Evolutionary conservation across 2,329 filamentous ascomycete species (phyloP).

Genomic region (Ophiosphaerella herpotricha): DNA sequence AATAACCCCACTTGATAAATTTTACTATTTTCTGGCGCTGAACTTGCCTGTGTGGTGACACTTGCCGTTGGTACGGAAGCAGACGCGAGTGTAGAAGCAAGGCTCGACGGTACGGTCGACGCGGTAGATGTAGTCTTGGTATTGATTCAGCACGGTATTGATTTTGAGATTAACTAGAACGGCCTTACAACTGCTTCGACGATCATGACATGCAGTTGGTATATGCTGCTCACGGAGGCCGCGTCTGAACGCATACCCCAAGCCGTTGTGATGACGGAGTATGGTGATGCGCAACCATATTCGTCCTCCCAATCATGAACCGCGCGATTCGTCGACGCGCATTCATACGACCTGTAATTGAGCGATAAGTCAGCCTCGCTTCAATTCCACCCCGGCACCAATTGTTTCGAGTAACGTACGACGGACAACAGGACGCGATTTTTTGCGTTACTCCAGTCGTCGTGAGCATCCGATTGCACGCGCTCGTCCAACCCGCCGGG

Average conservation of each 20-base stretch:
- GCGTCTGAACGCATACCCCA: background rate
- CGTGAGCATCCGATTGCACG: background rate
- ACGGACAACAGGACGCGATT: background rate
- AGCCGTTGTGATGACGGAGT: background rate
- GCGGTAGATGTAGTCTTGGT: too few species aligned
- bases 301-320: constrained; percentile 3
- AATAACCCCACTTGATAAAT: too few species aligned
- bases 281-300: background rate
- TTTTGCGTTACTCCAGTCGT: background rate
- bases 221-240: constrained; percentile 3
- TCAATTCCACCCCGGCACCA: too few species aligned
- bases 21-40: too few species aligned
- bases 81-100: too few species aligned
- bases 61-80: too few species aligned
- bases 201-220: constrained; percentile 4
- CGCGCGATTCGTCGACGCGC: background rate
- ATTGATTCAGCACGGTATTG: background rate
- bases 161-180: background rate
- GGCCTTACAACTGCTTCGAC: background rate
- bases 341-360: background rate
- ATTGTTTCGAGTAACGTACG: too few species aligned
- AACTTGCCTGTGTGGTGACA: too few species aligned
- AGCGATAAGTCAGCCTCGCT: too few species aligned
- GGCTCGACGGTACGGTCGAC: too few species aligned
- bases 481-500: constrained; percentile 5